Percentiles rank a stretch among this genome's conserved stretches.
These are phyloP conservation scores for Clavispora vitiphila DNA, from an alignment of 805 yeast species.

Conservation along the genomic window DNA sequence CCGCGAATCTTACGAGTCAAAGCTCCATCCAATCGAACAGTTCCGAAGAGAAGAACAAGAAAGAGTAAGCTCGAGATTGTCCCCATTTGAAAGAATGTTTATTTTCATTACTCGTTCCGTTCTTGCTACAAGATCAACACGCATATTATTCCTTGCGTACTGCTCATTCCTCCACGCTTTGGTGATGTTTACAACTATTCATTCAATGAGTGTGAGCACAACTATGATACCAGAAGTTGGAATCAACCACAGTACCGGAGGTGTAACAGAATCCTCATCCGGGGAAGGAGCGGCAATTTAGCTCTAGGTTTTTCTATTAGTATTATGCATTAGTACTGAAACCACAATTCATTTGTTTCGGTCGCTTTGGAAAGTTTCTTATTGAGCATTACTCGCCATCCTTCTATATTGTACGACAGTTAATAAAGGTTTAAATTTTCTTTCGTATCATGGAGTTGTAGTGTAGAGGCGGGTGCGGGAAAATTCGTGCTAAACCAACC, in stretches of 20 bases:
- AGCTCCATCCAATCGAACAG: constrained; percentile 76
- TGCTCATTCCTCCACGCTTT: constrained; percentile 71
- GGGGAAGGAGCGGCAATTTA: neutral
- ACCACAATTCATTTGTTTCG: neutral
- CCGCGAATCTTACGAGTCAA: constrained; percentile 64
- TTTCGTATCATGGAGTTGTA: no score
- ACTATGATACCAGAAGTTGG: constrained; percentile 45
- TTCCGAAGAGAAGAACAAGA: constrained; percentile 76
- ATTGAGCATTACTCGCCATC: neutral
- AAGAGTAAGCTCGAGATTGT: constrained; percentile 63
- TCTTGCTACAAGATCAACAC: constrained; percentile 65
- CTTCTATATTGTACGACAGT: neutral
- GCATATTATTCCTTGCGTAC: constrained; percentile 69
- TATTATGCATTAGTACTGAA: neutral
- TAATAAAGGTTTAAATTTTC: neutral
- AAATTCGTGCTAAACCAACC: neutral
- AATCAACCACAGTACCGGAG: constrained; percentile 36
- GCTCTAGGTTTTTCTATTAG: neutral
- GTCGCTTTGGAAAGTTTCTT: neutral
- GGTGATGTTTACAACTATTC: constrained; percentile 60
- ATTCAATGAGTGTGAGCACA: constrained; percentile 45
- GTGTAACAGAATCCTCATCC: constrained; percentile 18
- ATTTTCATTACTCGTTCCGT: constrained; percentile 67
- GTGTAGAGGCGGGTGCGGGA: no score
- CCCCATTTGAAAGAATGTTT: constrained; percentile 76